Evolutionary conservation across 208 protist species (phyloP), one percentile per base, ranked within the genome.

Genomic region (Naegleria lovaniensis): DNA sequence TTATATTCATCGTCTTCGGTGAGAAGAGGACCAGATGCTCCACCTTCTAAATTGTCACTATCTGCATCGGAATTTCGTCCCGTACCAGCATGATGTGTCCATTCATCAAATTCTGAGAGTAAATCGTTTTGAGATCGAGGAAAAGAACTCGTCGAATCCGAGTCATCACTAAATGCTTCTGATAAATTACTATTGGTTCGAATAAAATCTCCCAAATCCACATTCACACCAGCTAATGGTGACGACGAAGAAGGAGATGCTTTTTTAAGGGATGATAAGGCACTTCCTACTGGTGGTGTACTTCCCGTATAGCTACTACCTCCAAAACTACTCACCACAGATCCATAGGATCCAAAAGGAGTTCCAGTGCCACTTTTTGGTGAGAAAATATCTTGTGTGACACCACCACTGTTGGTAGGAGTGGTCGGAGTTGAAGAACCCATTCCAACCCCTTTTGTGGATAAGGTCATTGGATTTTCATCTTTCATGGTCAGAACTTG

Each of bases 1-100:
- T 87, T 38, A 19, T 52, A 87, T 48, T 87, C 83, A n/a, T 87
- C 83, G 15, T 87, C 83, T 67, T 67, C 55, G 22, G 55, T 67
- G 19, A 67, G 22, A 13, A 67, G 11, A 29, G 55, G 55, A 29
- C 55, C 55, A 67, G 11, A 29, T 22, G 1, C 19, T 67, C 22
- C 19, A 22, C 19, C 19, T 67, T 67, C 55, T 3, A 67, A 19
- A 67, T 67, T 29, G 22, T 29, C 55, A 67, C 55, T 67, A 15
- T 67, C 55, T 4, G 55, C 55, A 67, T 67, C 55, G 22, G 19
- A 29, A 29, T 67, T 67, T 67, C 55, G 4, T 67, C 19, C 55
- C 19, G 55, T 29, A 22, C 55, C 55, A n/a, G n/a, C n/a, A 48
- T 48, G 43, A 48, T 48, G 43, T 48, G 43, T 48, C 11, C 11